Evolutionary conservation across 805 yeast genomes (phyloP).

Genomic region (Metschnikowia colocasiae): DNA sequence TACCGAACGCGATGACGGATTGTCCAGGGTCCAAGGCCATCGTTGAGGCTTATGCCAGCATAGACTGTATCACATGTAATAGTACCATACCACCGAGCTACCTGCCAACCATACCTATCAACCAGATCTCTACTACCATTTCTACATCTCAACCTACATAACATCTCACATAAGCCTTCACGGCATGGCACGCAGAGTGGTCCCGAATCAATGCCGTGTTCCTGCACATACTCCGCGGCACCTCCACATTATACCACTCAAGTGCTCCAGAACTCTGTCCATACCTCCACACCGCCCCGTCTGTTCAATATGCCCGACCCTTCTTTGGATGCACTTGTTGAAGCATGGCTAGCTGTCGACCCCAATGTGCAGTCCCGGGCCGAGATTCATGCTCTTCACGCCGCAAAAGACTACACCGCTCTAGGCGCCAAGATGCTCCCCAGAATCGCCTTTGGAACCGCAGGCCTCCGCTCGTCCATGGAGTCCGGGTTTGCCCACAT

Average conservation of each 20-base stretch:
- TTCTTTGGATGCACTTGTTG: constrained; percentile 27
- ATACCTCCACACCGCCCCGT: not conserved
- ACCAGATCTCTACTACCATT: too few relatives aligned
- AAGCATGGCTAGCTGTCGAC: constrained; percentile 37
- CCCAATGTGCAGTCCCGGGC: constrained; percentile 45
- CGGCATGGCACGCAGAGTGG: too few relatives aligned
- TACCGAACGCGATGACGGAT: too few relatives aligned
- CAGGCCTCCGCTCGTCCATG: constrained; percentile 86
- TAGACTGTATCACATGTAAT: not conserved
- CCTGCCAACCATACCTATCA: too few relatives aligned
- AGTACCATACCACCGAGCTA: not conserved
- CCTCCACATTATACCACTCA: too few relatives aligned
- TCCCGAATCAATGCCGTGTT: too few relatives aligned
- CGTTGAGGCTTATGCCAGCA: not conserved
- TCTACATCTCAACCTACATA: too few relatives aligned
- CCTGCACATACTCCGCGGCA: too few relatives aligned
- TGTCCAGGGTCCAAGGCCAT: too few relatives aligned
- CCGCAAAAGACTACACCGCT: constrained; percentile 34
- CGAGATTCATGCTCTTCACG: constrained; percentile 50
- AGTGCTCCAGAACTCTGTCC: not conserved
- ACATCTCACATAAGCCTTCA: too few relatives aligned
- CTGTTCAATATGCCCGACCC: not conserved
- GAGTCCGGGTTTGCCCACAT: constrained; percentile 86
- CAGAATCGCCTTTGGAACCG: constrained; percentile 88
- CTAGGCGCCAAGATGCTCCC: constrained; percentile 49